These are phyloP conservation scores for Sporisorium sorghi DNA, from an alignment of 1,284 basidiomycete genomes.

Conservation along the genomic window DNA sequence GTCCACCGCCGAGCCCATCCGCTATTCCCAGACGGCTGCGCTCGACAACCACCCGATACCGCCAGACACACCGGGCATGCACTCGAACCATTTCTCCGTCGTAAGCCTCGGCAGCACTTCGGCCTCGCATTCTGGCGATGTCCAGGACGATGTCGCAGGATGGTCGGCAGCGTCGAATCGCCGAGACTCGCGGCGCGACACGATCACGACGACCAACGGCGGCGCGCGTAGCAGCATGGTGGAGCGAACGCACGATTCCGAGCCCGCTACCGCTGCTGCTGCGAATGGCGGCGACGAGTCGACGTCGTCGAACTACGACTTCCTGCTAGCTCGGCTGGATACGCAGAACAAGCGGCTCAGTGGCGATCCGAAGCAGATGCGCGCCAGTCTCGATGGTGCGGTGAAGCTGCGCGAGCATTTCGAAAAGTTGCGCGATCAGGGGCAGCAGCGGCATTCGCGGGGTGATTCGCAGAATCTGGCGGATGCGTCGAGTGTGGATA, in stretches of 20 bases:
- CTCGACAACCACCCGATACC: conserved; percentile 5
- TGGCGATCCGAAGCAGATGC: conserved; percentile 59
- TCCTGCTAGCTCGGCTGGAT: conserved; percentile 57
- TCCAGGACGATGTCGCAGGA: background rate
- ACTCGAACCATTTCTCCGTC: conserved; percentile 55
- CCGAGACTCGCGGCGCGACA: conserved; percentile 32
- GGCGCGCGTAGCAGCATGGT: conserved; percentile 14
- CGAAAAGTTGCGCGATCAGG: conserved; percentile 57
- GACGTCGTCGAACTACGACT: conserved; percentile 51
- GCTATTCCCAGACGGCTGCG: conserved; percentile 15
- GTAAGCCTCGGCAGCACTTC: conserved; percentile 48
- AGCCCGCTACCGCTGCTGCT: too few species aligned
- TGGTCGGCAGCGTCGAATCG: conserved; percentile 4
- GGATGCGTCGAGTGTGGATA: conserved; percentile 13
- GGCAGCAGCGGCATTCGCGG: conserved; percentile 20
- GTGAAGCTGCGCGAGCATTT: conserved; percentile 65
- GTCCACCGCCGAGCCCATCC: conserved; percentile 24
- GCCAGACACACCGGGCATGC: conserved; percentile 32
- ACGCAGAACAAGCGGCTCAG: conserved; percentile 59
- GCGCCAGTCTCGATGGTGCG: conserved; percentile 59
- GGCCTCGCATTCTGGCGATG: background rate
- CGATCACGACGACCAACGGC: conserved; percentile 42
- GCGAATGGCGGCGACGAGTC: conserved; percentile 11
- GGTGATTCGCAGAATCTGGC: conserved; percentile 33
- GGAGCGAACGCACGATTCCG: conserved; percentile 18